Percentiles rank a stretch among this genome's conserved stretches.
Evolutionary conservation across 164 flowering plant species (phyloP).

Genomic region (Hamamelis virginiana): DNA sequence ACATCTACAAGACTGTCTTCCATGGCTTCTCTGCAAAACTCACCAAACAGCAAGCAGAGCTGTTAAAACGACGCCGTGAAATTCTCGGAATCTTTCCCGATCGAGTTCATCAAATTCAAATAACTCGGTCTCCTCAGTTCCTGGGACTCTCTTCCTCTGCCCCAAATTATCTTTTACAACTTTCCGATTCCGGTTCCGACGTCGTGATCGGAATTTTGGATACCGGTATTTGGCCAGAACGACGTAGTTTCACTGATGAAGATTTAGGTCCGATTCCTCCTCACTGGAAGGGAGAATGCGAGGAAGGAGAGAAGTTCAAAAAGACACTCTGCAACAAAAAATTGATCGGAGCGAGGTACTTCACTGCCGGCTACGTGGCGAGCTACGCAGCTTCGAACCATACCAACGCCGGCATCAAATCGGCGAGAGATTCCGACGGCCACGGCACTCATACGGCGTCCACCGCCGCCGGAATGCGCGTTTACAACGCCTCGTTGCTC

Average conservation of each 20-base stretch:
- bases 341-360: constrained; percentile 49
- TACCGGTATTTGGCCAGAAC: constrained; percentile 60
- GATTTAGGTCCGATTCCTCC: constrained; percentile 47
- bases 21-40: constrained; percentile 54
- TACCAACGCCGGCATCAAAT: constrained; percentile 11
- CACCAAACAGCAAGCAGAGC: constrained; percentile 27
- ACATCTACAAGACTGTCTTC: constrained; percentile 48
- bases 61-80: constrained; percentile 21
- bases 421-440: constrained; percentile 41
- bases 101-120: constrained; percentile 33
- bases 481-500: constrained; percentile 29
- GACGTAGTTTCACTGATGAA: constrained; percentile 46
- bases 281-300: constrained; percentile 51
- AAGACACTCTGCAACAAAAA: constrained; percentile 44
- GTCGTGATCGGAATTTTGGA: constrained; percentile 53
- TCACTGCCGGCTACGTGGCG: constrained; percentile 20
- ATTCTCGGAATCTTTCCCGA: constrained; percentile 40
- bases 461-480: constrained; percentile 50
- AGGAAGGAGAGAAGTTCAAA: constrained; percentile 28
- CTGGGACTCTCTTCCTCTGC: constrained; percentile 30
- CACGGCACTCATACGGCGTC: constrained; percentile 73
- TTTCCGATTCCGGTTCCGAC: constrained; percentile 47
- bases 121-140: constrained; percentile 48
- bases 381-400: constrained; percentile 8
- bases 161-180: constrained; percentile 12